Base-by-base conservation (phyloP, 805 yeast species). In the Cyberlindnera samutprakarnensis region DNA sequence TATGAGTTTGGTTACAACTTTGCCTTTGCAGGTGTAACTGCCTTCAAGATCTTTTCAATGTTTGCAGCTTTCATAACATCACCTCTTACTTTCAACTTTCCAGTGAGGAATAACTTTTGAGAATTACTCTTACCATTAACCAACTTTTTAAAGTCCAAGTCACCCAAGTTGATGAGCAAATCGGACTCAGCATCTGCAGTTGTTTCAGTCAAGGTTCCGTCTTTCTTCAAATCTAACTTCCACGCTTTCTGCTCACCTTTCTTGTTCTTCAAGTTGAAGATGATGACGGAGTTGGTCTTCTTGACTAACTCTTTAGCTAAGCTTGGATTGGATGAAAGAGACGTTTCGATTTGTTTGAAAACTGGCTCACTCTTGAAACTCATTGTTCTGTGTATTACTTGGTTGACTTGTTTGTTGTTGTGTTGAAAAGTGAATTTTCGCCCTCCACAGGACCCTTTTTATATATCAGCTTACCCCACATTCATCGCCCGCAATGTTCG, bases 31-130 rank as follows among this genome's bases (percentile, higher is more conserved):
- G 70, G 68, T 16, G 43, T 47, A 6, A 71, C 70, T 36, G 61
- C 54, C 66, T 76, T 77, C 61, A 82, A 69, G 30, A 82, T 72
- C 30, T 69, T 62, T 59, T 81, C 90, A 38, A 82, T 72, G 38
- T 74, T 72, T 27, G 88, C 73, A 33, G 94, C 94, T 68, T 85
- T 85, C 88, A 81, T 81, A 63, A 85, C 79, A 64, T 86, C 83
- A 44, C 95, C 95, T 67, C 78, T 82, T 43, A 85, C 78, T 69
- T 83, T 84, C 58, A 85, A 72, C 59, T 79, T 80, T 25, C 95
- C 95, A 47, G 71, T 63, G 81, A 85, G 73, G 59, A 83, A 85
- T 51, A 85, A 70, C 62, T 76, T 78, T 61, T 85, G 94, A 28
- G 94, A 85, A 57, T 78, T 79, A 42, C 86, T 76, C 67, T 83